phyloP scores from a whole-genome alignment of 768 basidiomycete species.

The Russula dissimulans region DNA sequence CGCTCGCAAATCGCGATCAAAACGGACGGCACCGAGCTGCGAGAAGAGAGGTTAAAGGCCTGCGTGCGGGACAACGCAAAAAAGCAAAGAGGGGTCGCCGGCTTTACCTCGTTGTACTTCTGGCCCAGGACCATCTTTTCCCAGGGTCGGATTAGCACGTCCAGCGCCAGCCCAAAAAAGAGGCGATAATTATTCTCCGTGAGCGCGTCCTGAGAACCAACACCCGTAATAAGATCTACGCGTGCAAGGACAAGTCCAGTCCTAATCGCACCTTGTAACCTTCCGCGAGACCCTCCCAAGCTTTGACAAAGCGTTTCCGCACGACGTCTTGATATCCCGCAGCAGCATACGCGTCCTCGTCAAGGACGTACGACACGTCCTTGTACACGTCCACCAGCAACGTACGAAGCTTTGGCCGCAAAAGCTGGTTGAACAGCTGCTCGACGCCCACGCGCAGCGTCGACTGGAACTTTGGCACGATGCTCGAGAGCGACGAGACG shows the following conservation, averaged over 20 bases:
- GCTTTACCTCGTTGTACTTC: constrained; percentile 76
- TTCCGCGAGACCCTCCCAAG: constrained; percentile 80
- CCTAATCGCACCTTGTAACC: constrained; percentile 63
- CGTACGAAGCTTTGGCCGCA: constrained; percentile 78
- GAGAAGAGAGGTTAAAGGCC: neutral
- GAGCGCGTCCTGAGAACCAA: constrained; percentile 57
- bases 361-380: constrained; percentile 79
- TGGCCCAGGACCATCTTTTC: constrained; percentile 77
- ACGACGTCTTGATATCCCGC: constrained; percentile 84
- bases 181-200: constrained; percentile 82
- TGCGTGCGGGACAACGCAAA: neutral
- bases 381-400: constrained; percentile 84
- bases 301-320: constrained; percentile 80
- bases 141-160: constrained; percentile 89
- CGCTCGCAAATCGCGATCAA: constrained; percentile 85
- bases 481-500: constrained; percentile 41
- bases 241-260: neutral
- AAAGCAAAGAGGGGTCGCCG: neutral
- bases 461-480: constrained; percentile 57
- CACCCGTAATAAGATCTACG: neutral
- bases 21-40: constrained; percentile 91
- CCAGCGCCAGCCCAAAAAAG: constrained; percentile 79
- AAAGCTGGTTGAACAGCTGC: constrained; percentile 90
- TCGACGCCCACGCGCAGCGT: constrained; percentile 83
- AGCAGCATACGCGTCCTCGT: constrained; percentile 76